Evolutionary conservation across 2,329 filamentous ascomycete species (phyloP), one percentile per base, ranked within the genome.

Genomic region (Teratosphaeria nubilosa): DNA sequence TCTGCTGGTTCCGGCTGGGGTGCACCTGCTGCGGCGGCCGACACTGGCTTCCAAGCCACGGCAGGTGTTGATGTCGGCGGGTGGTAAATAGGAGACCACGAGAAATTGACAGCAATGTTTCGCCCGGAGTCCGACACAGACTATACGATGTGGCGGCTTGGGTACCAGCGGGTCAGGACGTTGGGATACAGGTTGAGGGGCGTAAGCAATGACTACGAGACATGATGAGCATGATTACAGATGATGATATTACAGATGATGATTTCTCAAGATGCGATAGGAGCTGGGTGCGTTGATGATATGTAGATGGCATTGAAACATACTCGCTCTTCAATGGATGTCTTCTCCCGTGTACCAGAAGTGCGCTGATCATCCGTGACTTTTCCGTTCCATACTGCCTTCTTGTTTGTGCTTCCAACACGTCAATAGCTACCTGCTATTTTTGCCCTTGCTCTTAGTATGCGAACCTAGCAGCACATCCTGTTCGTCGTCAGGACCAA

Each of bases 1-100:
- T 58, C 54, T 34, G 58, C 55, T 50, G 59, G 37, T 34, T 58
- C 55, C 58, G 64, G 54, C 30, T 67, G 64, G 62, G 65, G 62
- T 53, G 59, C 58, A 52, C 37, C 51, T 16, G 53, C 24, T 27
- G 48, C 56, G 30, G 53, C 16, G 51, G 51, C 54, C 22, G 54
- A 55, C 32, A 45, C 54, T 55, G 54, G 32, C 20, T 53, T 53
- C 51, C 25, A 53, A 34, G 31, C 51, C 25, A 10, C 41, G 9
- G 41, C 41, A 48, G 41, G n/a, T 48, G 41, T 48, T 9, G 41
- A 22, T 1, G n/a, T 48, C n/a, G 20, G 41, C n/a, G 41, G 16
- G 5, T 48, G 41, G 41, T 48, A 22, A 48, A 16, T 9, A n/a
- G 41, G 16, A 37, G 34, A 16, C 34, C 11, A 22, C 20, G 13